A percentile compares a stretch with the other conserved stretches of the same genome.
These are phyloP conservation scores for Torulaspora maleeae DNA, from an alignment of 805 yeast genomes.

Conservation along the genomic window DNA sequence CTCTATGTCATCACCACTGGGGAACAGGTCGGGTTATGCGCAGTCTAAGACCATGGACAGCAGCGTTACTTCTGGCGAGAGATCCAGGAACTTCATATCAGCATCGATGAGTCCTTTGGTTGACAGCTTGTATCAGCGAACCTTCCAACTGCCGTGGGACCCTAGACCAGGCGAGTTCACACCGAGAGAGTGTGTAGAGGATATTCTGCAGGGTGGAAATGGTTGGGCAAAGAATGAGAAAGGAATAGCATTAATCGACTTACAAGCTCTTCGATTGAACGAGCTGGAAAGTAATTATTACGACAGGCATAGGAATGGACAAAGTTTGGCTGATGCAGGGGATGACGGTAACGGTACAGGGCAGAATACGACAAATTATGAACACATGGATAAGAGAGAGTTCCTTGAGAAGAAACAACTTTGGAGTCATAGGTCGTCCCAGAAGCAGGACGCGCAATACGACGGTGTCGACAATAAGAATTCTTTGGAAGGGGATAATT, in stretches of 20 bases:
- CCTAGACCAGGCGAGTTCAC: slow-evolving; percentile 50
- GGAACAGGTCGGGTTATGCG: slow-evolving; percentile 12
- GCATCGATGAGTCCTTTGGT: slow-evolving; percentile 46
- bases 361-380: slow-evolving; percentile 14
- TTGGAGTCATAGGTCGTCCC: slow-evolving; percentile 15
- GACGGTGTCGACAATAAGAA: slow-evolving; percentile 2
- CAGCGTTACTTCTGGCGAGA: slow-evolving; percentile 7
- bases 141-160: slow-evolving; percentile 62
- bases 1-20: slow-evolving; percentile 11
- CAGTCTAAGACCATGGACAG: slow-evolving; percentile 8
- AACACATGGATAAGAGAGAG: slow-evolving; percentile 28
- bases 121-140: slow-evolving; percentile 46
- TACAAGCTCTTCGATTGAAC: slow-evolving; percentile 29
- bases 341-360: slow-evolving; percentile 9
- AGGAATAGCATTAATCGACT: slow-evolving; percentile 33
- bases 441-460: slow-evolving; percentile 9
- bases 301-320: slow-evolving; percentile 9
- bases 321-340: slow-evolving; percentile 1
- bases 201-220: slow-evolving; percentile 66
- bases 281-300: slow-evolving; percentile 28
- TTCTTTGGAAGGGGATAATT: slow-evolving; percentile 6
- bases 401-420: slow-evolving; percentile 26
- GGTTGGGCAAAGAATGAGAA: slow-evolving; percentile 53
- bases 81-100: slow-evolving; percentile 20
- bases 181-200: slow-evolving; percentile 69